Percentiles rank a stretch among this genome's conserved stretches.
These are phyloP conservation scores for Hygrophila difformis DNA, from an alignment of 257 asterid genomes.

Conservation along the genomic window DNA sequence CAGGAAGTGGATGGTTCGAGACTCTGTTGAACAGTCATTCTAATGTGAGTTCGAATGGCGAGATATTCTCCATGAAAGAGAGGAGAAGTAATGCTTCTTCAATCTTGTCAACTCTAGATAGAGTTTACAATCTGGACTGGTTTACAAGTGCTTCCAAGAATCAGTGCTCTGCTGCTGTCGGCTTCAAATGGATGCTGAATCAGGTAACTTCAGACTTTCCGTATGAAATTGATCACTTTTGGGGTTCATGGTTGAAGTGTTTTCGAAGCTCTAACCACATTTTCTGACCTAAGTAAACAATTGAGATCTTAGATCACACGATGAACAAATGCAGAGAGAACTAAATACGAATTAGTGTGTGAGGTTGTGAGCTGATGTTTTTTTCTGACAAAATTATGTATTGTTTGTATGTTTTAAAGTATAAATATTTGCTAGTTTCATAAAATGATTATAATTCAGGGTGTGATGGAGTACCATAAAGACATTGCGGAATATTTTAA, in stretches of 20 bases:
- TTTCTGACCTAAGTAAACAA: too few species aligned
- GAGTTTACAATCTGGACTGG: constrained; percentile 74
- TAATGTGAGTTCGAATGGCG: constrained; percentile 87
- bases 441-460: too few species aligned
- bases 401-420: too few species aligned
- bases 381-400: too few species aligned
- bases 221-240: too few species aligned
- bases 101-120: constrained; percentile 49
- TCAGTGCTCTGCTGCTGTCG: constrained; percentile 83
- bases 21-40: constrained; percentile 76
- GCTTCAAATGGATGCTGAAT: constrained; percentile 97
- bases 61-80: constrained; percentile 60
- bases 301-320: too few species aligned
- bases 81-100: constrained; percentile 64
- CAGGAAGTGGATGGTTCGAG: constrained; percentile 99
- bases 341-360: too few species aligned
- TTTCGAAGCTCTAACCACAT: too few species aligned
- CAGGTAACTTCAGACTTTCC: too few species aligned
- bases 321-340: too few species aligned
- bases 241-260: too few species aligned
- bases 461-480: constrained; percentile 44
- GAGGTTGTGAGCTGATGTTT: too few species aligned
- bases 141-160: constrained; percentile 85
- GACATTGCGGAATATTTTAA: constrained; percentile 56
- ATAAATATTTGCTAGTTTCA: neutral